Conservation (phyloP, 768 basidiomycete genomes). For the Kwoniella dendrophila region DNA sequence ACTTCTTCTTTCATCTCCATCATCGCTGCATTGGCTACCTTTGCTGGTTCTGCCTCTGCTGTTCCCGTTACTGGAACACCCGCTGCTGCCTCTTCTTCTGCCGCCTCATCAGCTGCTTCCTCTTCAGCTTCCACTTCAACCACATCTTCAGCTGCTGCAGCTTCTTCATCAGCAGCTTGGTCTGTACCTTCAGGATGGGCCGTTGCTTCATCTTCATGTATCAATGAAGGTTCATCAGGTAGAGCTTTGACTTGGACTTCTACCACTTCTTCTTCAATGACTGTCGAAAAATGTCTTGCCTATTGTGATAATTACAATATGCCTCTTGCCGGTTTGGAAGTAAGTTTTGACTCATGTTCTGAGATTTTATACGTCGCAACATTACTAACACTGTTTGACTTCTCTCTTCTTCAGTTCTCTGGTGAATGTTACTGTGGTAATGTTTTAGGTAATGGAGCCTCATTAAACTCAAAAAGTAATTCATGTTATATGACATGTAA, state of each 20-base stretch:
- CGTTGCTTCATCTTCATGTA: constrained; percentile 20
- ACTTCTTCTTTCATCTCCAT: constrained; percentile 7
- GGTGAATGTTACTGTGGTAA: constrained; percentile 60
- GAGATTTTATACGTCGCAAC: neutral
- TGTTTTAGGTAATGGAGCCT: constrained; percentile 61
- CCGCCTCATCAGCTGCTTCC: neutral
- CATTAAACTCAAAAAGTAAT: constrained; percentile 8
- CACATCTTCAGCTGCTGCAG: constrained; percentile 13
- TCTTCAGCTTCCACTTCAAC: constrained; percentile 1
- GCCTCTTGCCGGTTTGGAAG: constrained; percentile 54
- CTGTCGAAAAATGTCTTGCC: constrained; percentile 48
- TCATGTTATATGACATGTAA: constrained; percentile 34
- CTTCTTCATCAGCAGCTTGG: constrained; percentile 18
- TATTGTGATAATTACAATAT: constrained; percentile 52
- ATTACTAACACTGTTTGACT: neutral
- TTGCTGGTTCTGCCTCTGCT: neutral
- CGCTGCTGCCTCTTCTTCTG: constrained; percentile 8
- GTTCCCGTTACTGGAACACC: constrained; percentile 7
- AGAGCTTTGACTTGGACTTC: constrained; percentile 31
- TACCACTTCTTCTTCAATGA: constrained; percentile 37
- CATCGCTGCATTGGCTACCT: constrained; percentile 9
- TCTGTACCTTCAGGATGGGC: constrained; percentile 30
- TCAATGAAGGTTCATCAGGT: constrained; percentile 27
- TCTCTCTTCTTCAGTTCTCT: constrained; percentile 34
- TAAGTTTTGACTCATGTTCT: neutral